Evolutionary conservation across 2,329 filamentous ascomycete species (phyloP), one percentile per base, ranked within the genome.

Genomic region (Calonectria pteridis): DNA sequence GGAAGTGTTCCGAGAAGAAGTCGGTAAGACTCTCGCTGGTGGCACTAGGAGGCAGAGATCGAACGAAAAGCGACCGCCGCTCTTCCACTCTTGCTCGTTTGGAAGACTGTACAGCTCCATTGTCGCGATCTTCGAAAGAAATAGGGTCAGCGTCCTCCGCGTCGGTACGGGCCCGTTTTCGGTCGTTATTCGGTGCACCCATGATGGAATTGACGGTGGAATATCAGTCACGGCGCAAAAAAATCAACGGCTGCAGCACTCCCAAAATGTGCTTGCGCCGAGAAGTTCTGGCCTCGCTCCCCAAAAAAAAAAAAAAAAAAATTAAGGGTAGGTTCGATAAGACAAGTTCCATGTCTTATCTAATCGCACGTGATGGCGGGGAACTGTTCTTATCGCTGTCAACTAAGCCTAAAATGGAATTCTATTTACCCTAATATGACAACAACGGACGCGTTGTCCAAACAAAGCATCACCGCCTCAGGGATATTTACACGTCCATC

Each of bases 1-100:
- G 96, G 81, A 95, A 98, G 73, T 95, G 94, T 83, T 98, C 92
- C 9, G 97, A 98, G 86, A 99, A 99, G 84, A 96, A 93, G 73
- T 95, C 93, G 73, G 95, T 94, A 76, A 99, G 89, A 67, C 90
- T 90, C 81, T 98, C 95, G 82, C 91, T 94, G 40, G 96, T 98
- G 46, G 93, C 93, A 29, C 89, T 90, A 28, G 93, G 86, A 26
- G 96, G 94, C 62, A 99, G 90, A 65, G 94, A 96, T 80, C 96
- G 94, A 77, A 99, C 93, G 86, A 99, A 99, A 77, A 99, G 92
- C 58, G 96, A 94, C 79, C 92, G 88, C 76, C 90, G 89, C 72
- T 90, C 89, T 73, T 93, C 91, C 71, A 90, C 88, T 76, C 89
- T 87, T 35, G 88, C 85, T 80, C 91, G 92, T 82, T 93, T 93